Evolutionary conservation across 1,284 basidiomycete genomes (phyloP), one percentile per base, ranked within the genome.

Genomic region (Mycosarcoma maydis): DNA sequence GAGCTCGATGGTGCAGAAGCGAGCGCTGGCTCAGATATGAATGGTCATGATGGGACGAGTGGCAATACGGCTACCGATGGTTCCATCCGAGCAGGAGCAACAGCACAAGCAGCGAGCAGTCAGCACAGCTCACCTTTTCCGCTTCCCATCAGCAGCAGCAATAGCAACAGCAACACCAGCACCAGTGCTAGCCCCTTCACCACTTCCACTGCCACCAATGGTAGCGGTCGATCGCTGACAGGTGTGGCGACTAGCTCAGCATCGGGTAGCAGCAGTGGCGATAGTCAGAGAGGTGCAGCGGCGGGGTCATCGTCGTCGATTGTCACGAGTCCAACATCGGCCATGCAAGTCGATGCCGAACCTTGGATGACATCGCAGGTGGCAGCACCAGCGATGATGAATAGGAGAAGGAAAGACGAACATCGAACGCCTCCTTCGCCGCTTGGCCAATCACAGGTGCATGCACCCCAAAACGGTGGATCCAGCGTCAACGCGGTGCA

Each of bases 61-160:
- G 22, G 33, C 13, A 38, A n/a, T 22, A 34, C 27, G 24, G 36
- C n/a, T n/a, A n/a, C n/a, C n/a, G n/a, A n/a, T n/a, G n/a, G n/a
- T n/a, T n/a, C n/a, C n/a, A n/a, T n/a, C n/a, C n/a, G n/a, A n/a
- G n/a, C n/a, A n/a, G 14, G 19, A 27, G 54, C 47, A 16, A n/a
- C 33, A 11, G 33, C 33, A 11, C 33, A 34, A 11, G 17, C 26
- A 9, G 43, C 37, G 26, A 53, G 26, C 45, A 64, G 60, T 26
- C 53, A 57, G 20, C 60, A 57, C 54, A 57, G 60, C 45, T 57
- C 60, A 27, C 60, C 60, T 3, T 53, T 53, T 17, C 53, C 60
- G n/a, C 30, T 53, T 23, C 52, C 53, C 54, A 57, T 44, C 32
- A 64, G 49, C 30, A 43, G 10, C 36, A 37, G 36, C 36, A 37